Conservation (phyloP, 108 stramenopile species). For the Heterococcus sp. region DNA sequence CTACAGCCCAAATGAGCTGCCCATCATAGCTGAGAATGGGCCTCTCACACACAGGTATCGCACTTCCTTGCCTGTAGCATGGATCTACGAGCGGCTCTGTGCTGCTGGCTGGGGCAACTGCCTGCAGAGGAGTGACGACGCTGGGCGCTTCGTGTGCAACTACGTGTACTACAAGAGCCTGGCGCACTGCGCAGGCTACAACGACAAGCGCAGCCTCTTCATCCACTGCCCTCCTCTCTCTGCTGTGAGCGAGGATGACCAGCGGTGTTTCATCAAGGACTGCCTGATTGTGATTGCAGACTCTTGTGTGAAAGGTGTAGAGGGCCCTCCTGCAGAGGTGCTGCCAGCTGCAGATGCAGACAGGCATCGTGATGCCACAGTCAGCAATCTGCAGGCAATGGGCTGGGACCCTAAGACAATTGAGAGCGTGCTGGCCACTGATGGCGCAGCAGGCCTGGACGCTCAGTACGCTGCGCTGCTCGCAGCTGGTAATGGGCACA, state of each 20-base stretch:
- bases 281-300: conserved; percentile 24
- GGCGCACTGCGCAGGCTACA: background rate
- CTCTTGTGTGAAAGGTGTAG: background rate
- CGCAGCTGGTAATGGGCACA: background rate
- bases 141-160: conserved; percentile 55
- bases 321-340: background rate
- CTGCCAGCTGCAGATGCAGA: background rate
- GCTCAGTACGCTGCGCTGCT: background rate
- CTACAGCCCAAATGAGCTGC: conserved; percentile 61
- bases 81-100: conserved; percentile 6
- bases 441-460: background rate
- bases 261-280: conserved; percentile 11
- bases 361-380: background rate
- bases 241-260: conserved; percentile 5
- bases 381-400: background rate
- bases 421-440: background rate
- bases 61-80: conserved; percentile 18
- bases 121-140: conserved; percentile 21
- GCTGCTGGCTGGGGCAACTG: conserved; percentile 1
- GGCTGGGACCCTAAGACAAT: background rate
- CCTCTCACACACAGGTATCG: conserved; percentile 9
- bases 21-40: conserved; percentile 46
- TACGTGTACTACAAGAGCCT: conserved; percentile 48
- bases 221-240: conserved; percentile 50
- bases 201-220: conserved; percentile 18